Evolutionary conservation across 345 rosid genomes (phyloP), one percentile per base, ranked within the genome.

Genomic region (Pseudoturritis turrita): DNA sequence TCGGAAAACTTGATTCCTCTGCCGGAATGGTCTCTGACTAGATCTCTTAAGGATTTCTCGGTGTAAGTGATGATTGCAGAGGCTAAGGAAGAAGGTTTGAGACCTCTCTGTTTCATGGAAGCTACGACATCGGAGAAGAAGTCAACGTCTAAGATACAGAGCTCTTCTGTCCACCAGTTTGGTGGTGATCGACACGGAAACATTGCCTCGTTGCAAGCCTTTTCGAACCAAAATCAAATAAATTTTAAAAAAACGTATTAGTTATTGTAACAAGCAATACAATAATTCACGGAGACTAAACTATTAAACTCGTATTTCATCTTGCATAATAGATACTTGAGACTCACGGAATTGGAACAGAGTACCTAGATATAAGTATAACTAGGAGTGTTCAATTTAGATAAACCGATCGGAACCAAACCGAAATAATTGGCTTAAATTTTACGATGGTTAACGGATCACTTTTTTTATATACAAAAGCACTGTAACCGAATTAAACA

Each of bases 141-240:
- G 22, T 72, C 81, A 0, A 88, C 46, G 58, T 84, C 89, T 19
- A 95, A 68, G 54, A 95, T 89, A 14, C 96, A 86, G 10, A 95
- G 80, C 83, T 91, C 99, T 75, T 91, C 96, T 2, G 91, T 83
- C 99, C 99, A 95, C 99, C 99, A 95, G 68, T 91, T 91, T 0
- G 93, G 85, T 23, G 97, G 99, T 10, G 92, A 76, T 46, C 96
- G 85, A 72, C 96, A 84, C 0, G 99, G 96, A 47, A 89, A 87
- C 78, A 83, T 91, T 3, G 88, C 90, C 73, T 88, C 97, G 36
- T 83, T 87, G 51, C 93, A 95, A 9, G 86, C 87, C 96, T 94
- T 41, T 31, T 45, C 0, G 0, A 14, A 29, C 11, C 2, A 17
- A 41, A 72, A 43, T 44, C 1, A 36, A 8, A 17, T 18, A 35